phyloP scores from a whole-genome alignment of 1,284 basidiomycete species.

The Coniferiporia sulphurascens region DNA sequence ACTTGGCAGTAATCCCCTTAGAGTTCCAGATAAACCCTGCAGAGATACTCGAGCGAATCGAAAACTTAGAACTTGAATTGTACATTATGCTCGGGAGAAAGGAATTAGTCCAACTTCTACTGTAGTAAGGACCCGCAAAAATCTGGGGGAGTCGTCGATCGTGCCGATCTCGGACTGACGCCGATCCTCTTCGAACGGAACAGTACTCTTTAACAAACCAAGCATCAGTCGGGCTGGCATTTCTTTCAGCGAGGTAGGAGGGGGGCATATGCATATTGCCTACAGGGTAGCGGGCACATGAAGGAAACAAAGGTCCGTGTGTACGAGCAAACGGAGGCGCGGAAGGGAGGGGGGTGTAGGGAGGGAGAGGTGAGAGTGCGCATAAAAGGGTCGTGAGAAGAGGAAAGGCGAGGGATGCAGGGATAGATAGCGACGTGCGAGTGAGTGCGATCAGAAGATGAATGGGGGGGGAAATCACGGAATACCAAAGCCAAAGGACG shows the following conservation, averaged over 20 bases:
- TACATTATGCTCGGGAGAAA: no score
- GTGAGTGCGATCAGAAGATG: not conserved
- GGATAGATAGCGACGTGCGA: conserved; percentile 11
- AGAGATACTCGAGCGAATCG: no score
- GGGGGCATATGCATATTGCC: not conserved
- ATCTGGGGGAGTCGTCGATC: not conserved
- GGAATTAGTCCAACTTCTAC: no score
- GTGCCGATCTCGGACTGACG: not conserved
- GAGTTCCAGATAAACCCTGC: no score
- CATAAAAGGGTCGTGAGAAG: not conserved
- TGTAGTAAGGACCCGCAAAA: not conserved
- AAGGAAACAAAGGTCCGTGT: not conserved
- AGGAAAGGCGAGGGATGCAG: not conserved
- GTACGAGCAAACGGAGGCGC: not conserved
- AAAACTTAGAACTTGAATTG: no score
- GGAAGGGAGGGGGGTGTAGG: not conserved
- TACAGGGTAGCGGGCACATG: not conserved
- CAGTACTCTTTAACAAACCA: not conserved
- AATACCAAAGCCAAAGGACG: conserved; percentile 1
- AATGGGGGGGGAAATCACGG: not conserved
- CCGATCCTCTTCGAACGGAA: not conserved
- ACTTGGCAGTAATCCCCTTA: no score
- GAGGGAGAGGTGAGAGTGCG: not conserved
- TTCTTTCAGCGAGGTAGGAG: no score
- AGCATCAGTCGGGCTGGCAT: no score